These are phyloP conservation scores for Chaetomium globosum DNA, from an alignment of 2,329 filamentous ascomycete species.

Conservation along the genomic window DNA sequence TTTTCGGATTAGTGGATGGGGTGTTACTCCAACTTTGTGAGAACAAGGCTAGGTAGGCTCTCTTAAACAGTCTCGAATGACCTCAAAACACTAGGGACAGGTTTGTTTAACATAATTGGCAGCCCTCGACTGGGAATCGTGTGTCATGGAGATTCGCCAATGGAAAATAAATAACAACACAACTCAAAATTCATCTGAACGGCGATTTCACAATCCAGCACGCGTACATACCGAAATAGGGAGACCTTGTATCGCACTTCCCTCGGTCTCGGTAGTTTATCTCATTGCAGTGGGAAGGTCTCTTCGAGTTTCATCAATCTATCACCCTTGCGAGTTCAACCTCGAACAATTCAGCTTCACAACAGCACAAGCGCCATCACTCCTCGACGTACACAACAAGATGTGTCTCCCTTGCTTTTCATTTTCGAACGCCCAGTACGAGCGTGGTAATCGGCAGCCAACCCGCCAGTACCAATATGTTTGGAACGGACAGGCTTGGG, in stretches of 20 bases:
- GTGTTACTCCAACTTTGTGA: neutral
- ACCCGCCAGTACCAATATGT: constrained; percentile 43
- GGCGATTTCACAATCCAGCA: neutral
- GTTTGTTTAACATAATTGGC: neutral
- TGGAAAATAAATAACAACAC: neutral
- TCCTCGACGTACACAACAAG: constrained; percentile 16
- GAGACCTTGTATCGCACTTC: neutral
- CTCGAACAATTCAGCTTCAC: neutral
- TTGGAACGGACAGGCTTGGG: constrained; percentile 47
- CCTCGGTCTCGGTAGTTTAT: neutral
- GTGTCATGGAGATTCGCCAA: neutral
- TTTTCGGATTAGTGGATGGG: neutral
- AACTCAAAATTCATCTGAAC: neutral
- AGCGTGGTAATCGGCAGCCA: constrained; percentile 46
- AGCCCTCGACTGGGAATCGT: neutral
- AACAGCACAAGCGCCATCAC: neutral
- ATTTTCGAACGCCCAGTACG: constrained; percentile 51
- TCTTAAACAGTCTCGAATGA: neutral
- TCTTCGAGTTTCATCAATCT: neutral
- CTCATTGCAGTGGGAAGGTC: neutral
- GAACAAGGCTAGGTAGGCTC: neutral
- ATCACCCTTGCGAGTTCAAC: neutral
- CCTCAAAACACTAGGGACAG: neutral
- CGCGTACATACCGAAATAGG: neutral
- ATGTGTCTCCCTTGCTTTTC: constrained; percentile 62